These are phyloP conservation scores for Debaryomycetaceae sp. DNA, from an alignment of 1,139 yeast species.

Conservation along the genomic window DNA sequence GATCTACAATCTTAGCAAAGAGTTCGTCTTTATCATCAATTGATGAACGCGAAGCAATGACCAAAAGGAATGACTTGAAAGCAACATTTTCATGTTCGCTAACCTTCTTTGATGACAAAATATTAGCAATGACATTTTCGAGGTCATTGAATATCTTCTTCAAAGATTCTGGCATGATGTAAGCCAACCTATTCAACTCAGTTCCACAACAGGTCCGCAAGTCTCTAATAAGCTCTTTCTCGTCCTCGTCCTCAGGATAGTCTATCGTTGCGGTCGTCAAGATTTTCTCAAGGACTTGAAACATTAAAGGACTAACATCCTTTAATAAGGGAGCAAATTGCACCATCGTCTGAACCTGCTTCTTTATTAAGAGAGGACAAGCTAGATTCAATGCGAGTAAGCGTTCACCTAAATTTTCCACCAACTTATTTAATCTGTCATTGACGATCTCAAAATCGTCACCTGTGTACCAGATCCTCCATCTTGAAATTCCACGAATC, in stretches of 20 bases:
- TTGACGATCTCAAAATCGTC: constrained; percentile 61
- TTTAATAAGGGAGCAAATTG: constrained; percentile 92
- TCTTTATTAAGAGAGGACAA: constrained; percentile 78
- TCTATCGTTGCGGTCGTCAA: constrained; percentile 85
- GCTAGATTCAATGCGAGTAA: constrained; percentile 70
- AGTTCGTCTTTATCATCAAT: constrained; percentile 66
- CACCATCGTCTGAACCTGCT: constrained; percentile 89
- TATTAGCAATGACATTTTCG: constrained; percentile 73
- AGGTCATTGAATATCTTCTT: constrained; percentile 77
- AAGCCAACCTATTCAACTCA: constrained; percentile 88
- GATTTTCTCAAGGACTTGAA: constrained; percentile 81
- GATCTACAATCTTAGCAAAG: constrained; percentile 86
- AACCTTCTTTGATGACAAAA: constrained; percentile 66
- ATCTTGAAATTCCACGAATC: constrained; percentile 88
- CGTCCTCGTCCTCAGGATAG: constrained; percentile 67
- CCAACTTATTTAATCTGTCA: constrained; percentile 54
- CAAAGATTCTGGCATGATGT: constrained; percentile 88
- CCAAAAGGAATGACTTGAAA: constrained; percentile 84
- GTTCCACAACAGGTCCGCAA: constrained; percentile 92
- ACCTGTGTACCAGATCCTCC: constrained; percentile 87
- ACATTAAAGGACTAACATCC: constrained; percentile 69
- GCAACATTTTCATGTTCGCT: constrained; percentile 92
- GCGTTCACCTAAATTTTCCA: constrained; percentile 75
- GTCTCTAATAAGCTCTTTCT: constrained; percentile 78
- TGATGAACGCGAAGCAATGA: constrained; percentile 84